These are phyloP conservation scores for Aristolochia fimbriata DNA, from an alignment of 164 flowering plant species.

Conservation along the genomic window DNA sequence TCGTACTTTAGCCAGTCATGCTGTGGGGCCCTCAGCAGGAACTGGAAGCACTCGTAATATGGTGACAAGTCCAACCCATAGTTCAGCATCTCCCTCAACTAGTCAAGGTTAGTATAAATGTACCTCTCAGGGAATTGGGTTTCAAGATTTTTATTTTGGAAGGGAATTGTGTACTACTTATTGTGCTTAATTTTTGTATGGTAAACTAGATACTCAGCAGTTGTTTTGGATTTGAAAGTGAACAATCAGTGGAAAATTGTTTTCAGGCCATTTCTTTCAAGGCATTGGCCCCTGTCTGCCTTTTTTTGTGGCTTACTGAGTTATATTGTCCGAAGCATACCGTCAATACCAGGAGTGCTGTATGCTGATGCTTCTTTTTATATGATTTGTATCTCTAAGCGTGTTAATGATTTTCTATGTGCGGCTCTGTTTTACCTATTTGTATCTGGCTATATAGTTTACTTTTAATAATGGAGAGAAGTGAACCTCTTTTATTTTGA, in stretches of 20 bases:
- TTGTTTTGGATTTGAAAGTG: background rate
- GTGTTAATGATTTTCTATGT: too few relatives aligned
- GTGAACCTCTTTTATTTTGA: too few relatives aligned
- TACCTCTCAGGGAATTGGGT: background rate
- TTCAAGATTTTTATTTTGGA: background rate
- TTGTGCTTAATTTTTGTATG: background rate
- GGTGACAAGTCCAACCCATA: slow-evolving; percentile 86
- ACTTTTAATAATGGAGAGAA: too few relatives aligned
- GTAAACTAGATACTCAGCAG: background rate
- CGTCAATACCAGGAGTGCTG: too few relatives aligned
- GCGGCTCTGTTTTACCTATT: too few relatives aligned
- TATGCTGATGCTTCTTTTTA: too few relatives aligned
- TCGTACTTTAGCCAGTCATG: slow-evolving; percentile 97
- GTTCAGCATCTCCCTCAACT: slow-evolving; percentile 64
- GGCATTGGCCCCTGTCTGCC: too few relatives aligned
- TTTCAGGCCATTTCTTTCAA: too few relatives aligned
- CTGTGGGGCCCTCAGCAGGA: slow-evolving; percentile 61
- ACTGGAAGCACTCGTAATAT: slow-evolving; percentile 62
- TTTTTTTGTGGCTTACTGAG: too few relatives aligned
- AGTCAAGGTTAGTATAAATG: slow-evolving; percentile 56
- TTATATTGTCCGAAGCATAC: too few relatives aligned
- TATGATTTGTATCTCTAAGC: too few relatives aligned
- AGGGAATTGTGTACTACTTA: background rate
- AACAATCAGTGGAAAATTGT: background rate
- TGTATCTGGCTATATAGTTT: too few relatives aligned